Conservation (phyloP, 371 early-diverging fungal species). For the Actinomortierella wolfii region DNA sequence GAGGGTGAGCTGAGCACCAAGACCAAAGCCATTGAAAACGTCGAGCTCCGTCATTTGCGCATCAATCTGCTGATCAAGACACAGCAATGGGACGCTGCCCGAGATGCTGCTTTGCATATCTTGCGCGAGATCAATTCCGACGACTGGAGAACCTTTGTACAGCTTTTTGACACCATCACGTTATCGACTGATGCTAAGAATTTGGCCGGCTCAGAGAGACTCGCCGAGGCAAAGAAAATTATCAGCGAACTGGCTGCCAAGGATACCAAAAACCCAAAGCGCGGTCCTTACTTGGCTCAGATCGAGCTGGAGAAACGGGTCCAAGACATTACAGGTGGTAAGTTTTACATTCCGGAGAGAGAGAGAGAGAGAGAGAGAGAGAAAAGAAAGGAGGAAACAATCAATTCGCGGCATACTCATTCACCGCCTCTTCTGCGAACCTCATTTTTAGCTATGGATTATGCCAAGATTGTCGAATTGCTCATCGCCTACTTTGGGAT, state of each 20-base stretch:
- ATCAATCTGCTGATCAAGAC: slow-evolving; percentile 57
- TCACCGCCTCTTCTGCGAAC: neutral
- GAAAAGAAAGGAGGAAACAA: neutral
- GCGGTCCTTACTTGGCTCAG: slow-evolving; percentile 79
- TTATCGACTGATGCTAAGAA: slow-evolving; percentile 23
- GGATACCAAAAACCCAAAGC: slow-evolving; percentile 53
- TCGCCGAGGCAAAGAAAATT: slow-evolving; percentile 50
- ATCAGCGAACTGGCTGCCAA: slow-evolving; percentile 46
- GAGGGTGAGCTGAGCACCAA: slow-evolving; percentile 61
- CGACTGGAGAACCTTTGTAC: slow-evolving; percentile 73
- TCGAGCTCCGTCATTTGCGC: slow-evolving; percentile 69
- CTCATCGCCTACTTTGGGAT: slow-evolving; percentile 62
- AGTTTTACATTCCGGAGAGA: neutral
- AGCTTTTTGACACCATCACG: slow-evolving; percentile 62
- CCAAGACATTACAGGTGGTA: slow-evolving; percentile 29
- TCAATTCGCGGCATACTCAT: neutral
- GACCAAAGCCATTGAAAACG: slow-evolving; percentile 64
- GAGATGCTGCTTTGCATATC: slow-evolving; percentile 33
- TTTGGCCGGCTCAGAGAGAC: slow-evolving; percentile 17
- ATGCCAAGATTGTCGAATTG: slow-evolving; percentile 46
- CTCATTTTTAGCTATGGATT: slow-evolving; percentile 34
- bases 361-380: too few species aligned
- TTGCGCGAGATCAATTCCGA: slow-evolving; percentile 54
- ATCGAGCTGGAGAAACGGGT: slow-evolving; percentile 63
- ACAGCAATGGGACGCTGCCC: slow-evolving; percentile 51